Conservation (phyloP, 31 red algal genomes). For the Odonthalia washingtoniensis region DNA sequence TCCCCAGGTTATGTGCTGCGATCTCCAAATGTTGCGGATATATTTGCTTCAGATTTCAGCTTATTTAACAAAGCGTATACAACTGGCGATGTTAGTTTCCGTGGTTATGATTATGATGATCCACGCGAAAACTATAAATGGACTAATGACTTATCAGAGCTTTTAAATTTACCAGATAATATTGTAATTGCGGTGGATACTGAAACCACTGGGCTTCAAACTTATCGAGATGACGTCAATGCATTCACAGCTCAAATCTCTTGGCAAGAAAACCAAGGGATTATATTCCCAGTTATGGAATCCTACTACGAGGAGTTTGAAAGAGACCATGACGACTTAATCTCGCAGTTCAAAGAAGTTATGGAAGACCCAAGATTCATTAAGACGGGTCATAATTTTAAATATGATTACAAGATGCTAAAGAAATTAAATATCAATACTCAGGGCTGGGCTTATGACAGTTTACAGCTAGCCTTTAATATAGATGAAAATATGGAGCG, state of each 20-base stretch:
- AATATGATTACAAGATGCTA: slow-evolving; percentile 13
- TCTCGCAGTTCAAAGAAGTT: neutral
- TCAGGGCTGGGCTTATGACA: neutral
- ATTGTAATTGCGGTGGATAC: slow-evolving; percentile 9
- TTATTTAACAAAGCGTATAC: neutral
- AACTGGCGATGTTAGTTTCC: neutral
- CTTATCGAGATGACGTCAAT: neutral
- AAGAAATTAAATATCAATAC: neutral
- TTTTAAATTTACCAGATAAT: neutral
- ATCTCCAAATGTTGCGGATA: neutral
- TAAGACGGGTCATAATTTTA: slow-evolving; percentile 13
- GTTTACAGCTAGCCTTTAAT: slow-evolving; percentile 14
- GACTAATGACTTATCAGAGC: neutral
- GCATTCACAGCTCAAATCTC: slow-evolving; percentile 1
- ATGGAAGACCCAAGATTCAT: neutral
- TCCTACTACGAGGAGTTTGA: neutral
- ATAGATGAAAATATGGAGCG: slow-evolving; percentile 8
- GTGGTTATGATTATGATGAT: slow-evolving; percentile 11
- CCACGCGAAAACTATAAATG: slow-evolving; percentile 22
- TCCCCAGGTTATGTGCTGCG: neutral
- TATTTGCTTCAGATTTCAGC: slow-evolving; percentile 15
- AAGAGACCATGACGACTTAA: neutral
- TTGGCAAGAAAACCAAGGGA: neutral
- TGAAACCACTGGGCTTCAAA: slow-evolving; percentile 11
- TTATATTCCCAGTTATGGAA: neutral